Evolutionary conservation across 2,329 filamentous ascomycete genomes (phyloP), one percentile per base, ranked within the genome.

Genomic region (Diaporthe aspalathi): DNA sequence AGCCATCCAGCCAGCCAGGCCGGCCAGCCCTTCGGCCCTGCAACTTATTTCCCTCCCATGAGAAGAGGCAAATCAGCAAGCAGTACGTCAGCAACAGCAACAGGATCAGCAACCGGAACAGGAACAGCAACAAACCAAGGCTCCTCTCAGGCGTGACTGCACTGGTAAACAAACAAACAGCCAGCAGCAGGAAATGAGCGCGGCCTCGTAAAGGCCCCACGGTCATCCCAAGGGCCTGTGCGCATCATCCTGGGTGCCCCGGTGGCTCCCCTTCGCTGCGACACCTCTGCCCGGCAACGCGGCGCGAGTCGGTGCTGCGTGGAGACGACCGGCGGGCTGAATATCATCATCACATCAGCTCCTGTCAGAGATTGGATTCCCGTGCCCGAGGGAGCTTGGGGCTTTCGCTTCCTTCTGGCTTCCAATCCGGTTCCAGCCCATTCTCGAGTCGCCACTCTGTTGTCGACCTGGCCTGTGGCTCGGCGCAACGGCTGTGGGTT

Each of bases 281-380:
- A 60, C 67, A 50, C 43, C 67, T 60, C 50, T 68, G 67, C 54
- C 67, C 50, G 53, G 53, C 43, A 57, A 68, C 65, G 43, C 35
- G 52, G 57, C 43, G 57, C 57, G 57, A 63, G 40, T 63, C 57
- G 57, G 60, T 49, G n/a, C 8, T 20, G 43, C 60, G 60, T 65
- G 60, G 43, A 38, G 60, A 50, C 60, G 45, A 3, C 60, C 45
- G 60, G 49, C 60, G 60, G 32, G 60, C 60, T 65, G 45, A 65
- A 50, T 47, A 62, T 45, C 60, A 50, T 65, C 60, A 65, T 65
- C 60, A 50, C 45, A 65, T 12, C 60, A 65, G 32, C 60, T 65
- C 17, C 43, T 65, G 43, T 50, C 57, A 63, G 29, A 32, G 29
- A 20, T 16, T 49, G 20, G 43, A 49, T 38, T 35, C 43, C 43